Evolutionary conservation across 1,284 basidiomycete genomes (phyloP), one percentile per base, ranked within the genome.

Genomic region (Naganishia albida): DNA sequence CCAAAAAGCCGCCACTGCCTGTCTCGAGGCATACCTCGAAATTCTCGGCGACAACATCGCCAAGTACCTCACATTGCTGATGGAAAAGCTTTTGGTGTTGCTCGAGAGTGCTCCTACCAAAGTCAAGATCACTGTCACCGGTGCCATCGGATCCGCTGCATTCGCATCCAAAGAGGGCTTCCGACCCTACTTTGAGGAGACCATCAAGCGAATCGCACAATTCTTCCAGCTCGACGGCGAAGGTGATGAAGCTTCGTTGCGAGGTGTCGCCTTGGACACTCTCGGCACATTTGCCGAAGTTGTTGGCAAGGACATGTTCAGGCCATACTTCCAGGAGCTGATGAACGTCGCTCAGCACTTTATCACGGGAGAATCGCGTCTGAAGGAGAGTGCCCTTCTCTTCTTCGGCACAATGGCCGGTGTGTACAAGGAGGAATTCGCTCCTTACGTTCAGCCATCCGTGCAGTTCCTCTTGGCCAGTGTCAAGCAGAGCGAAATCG

Each of bases 361-460:
- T 56, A 86, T 95, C 67, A 87, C 90, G 69, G 86, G 95, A 79
- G 90, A 91, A 71, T 82, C 82, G 75, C 85, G 93, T 68, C 83
- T 99, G 67, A 86, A 93, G 71, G 96, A 99, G 80, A 97, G 93
- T 80, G 91, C 89, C 74, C 99, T 97, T 87, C 84, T 99, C 74
- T 98, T 98, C 86, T 99, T 99, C 73, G 91, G 93, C 68, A 93
- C 96, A 71, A 95, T 99, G 90, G 89, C 94, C 28, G 86, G 91
- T 62, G 93, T 99, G 30, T 99, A 97, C 74, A 91, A 87, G 68
- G 91, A 91, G 69, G 94, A 99, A 75, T 98, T 99, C 74, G 88
- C 91, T 8, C 85, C 85, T 20, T 98, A 92, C 80, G 85, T 99
- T 40, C 86, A 88, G 20, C 86, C 85, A 69, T 91, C 97, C 68